Evolutionary conservation across 371 early-diverging fungal species (phyloP).

Genomic region (Apophysomyces ossiformis): DNA sequence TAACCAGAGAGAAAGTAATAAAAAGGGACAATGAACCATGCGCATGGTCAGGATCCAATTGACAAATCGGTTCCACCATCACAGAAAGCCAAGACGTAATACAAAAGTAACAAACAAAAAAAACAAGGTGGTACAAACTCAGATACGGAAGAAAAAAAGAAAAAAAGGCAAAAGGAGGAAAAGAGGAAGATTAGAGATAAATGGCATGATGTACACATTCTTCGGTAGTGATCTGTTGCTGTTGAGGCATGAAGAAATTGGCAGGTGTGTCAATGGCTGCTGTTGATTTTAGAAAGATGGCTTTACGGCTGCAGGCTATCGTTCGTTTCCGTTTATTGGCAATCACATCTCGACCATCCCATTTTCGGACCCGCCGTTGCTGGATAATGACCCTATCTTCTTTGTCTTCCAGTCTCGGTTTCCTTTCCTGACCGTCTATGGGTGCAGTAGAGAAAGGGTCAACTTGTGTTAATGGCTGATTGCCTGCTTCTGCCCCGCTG

Average conservation of each 20-base stretch:
- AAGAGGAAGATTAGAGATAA: background rate
- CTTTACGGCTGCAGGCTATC: background rate
- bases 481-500: background rate
- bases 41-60: background rate
- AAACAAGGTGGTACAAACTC: background rate
- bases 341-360: background rate
- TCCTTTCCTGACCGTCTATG: background rate
- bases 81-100: background rate
- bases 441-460: background rate
- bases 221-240: background rate
- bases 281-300: background rate
- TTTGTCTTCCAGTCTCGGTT: background rate
- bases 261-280: slow-evolving; percentile 4
- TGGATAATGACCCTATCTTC: background rate
- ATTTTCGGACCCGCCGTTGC: slow-evolving; percentile 2
- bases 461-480: background rate
- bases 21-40: too few relatives aligned
- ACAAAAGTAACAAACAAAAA: background rate
- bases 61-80: slow-evolving; percentile 5
- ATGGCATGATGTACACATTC: background rate
- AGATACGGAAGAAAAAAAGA: background rate
- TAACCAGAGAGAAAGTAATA: too few relatives aligned
- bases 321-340: background rate
- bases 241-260: slow-evolving; percentile 10
- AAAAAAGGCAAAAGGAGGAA: background rate